phyloP scores from a whole-genome alignment of 208 protist species.

The Crithidia brevicula region DNA sequence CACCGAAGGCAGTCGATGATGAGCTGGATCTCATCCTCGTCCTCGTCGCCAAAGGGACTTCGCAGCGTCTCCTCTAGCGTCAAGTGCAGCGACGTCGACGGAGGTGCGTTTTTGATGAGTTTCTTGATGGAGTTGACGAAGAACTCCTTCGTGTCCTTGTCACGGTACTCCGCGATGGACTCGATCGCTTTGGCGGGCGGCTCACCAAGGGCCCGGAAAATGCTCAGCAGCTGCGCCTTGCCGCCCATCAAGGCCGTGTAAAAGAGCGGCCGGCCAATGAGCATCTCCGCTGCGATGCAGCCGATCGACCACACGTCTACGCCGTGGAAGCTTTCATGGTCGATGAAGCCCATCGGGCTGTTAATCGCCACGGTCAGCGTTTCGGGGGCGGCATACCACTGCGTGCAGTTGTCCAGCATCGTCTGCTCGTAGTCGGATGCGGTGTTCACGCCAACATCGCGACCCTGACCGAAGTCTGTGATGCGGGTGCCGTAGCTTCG shows the following conservation, averaged over 20 bases:
- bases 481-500: slow-evolving; percentile 92
- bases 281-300: slow-evolving; percentile 92
- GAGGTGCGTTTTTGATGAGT: slow-evolving; percentile 24
- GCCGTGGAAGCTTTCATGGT: slow-evolving; percentile 72
- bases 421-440: slow-evolving; percentile 56
- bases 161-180: slow-evolving; percentile 62
- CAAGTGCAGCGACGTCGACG: slow-evolving; percentile 4
- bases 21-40: slow-evolving; percentile 72
- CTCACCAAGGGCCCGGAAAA: slow-evolving; percentile 88
- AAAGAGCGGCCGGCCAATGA: slow-evolving; percentile 78
- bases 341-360: slow-evolving; percentile 78
- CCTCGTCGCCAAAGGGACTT: slow-evolving; percentile 70
- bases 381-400: slow-evolving; percentile 98
- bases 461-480: slow-evolving; percentile 97
- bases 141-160: slow-evolving; percentile 41
- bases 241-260: slow-evolving; percentile 90
- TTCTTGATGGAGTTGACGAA: slow-evolving; percentile 50
- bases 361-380: slow-evolving; percentile 90
- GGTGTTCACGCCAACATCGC: slow-evolving; percentile 67
- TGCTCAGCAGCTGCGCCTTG: slow-evolving; percentile 92
- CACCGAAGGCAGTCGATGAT: slow-evolving; percentile 73
- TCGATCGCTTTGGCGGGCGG: slow-evolving; percentile 81
- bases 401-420: slow-evolving; percentile 80
- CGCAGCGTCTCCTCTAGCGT: slow-evolving; percentile 47
- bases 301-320: slow-evolving; percentile 93